Conservation (phyloP, 495 filamentous ascomycete genomes). For the Trichodelitschia bisporula region DNA sequence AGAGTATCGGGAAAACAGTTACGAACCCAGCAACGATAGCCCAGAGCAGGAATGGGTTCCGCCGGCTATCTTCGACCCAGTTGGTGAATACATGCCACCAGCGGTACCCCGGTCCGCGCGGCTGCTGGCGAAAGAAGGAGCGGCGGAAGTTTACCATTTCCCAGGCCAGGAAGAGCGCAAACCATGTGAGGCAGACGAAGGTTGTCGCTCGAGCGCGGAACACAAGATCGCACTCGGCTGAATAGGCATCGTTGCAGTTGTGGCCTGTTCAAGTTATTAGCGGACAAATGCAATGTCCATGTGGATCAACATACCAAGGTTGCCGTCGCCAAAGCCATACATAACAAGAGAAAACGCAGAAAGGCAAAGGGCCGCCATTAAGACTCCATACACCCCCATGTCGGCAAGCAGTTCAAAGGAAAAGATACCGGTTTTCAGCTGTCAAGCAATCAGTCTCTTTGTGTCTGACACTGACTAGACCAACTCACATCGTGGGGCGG, state of each 20-base stretch:
- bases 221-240: slow-evolving; percentile 29
- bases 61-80: slow-evolving; percentile 31
- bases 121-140: slow-evolving; percentile 26
- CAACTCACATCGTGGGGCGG: slow-evolving; percentile 47
- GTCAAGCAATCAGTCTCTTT: neutral
- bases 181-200: slow-evolving; percentile 52
- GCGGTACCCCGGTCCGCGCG: slow-evolving; percentile 22
- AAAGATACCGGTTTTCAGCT: slow-evolving; percentile 38
- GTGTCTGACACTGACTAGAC: too few species aligned
- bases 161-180: slow-evolving; percentile 38
- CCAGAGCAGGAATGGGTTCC: slow-evolving; percentile 53
- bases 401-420: slow-evolving; percentile 42
- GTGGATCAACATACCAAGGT: slow-evolving; percentile 35
- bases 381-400: slow-evolving; percentile 47
- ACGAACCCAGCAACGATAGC: slow-evolving; percentile 39
- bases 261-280: too few species aligned
- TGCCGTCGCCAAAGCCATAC: slow-evolving; percentile 34
- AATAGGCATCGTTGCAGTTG: slow-evolving; percentile 38
- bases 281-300: too few species aligned
- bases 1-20: slow-evolving; percentile 46
- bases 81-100: too few species aligned
- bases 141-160: slow-evolving; percentile 14
- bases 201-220: slow-evolving; percentile 57
- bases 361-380: slow-evolving; percentile 43
- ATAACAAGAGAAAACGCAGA: slow-evolving; percentile 44